A percentile compares a stretch with the other conserved stretches of the same genome.
These are phyloP conservation scores for Colletotrichum tropicale DNA, from an alignment of 2,329 filamentous ascomycete species.

Conservation along the genomic window DNA sequence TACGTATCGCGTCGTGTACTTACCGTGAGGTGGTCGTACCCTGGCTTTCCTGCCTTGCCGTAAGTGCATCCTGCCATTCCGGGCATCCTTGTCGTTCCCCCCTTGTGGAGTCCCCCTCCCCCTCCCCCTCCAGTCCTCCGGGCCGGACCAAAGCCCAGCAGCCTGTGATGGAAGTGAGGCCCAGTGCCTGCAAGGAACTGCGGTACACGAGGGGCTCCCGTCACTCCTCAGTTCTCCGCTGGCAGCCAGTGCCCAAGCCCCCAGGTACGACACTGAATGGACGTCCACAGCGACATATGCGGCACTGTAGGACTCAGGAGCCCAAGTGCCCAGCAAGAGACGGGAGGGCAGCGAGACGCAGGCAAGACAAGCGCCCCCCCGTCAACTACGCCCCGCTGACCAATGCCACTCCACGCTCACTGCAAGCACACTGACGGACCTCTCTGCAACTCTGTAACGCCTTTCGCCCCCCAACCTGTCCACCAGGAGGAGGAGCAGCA, in stretches of 20 bases:
- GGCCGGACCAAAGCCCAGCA: neutral
- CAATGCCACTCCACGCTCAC: slow-evolving; percentile 20
- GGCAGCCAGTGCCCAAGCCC: neutral
- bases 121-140: neutral
- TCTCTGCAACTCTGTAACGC: slow-evolving; percentile 21
- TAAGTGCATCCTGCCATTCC: neutral
- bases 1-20: neutral
- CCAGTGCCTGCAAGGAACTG: neutral
- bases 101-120: neutral
- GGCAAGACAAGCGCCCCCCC: neutral
- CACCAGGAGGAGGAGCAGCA: neutral
- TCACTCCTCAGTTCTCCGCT: neutral
- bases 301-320: neutral
- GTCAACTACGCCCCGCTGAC: slow-evolving; percentile 11
- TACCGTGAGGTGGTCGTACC: neutral
- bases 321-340: neutral
- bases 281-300: neutral
- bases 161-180: neutral
- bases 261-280: neutral
- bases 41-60: neutral
- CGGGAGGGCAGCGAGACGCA: neutral
- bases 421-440: slow-evolving; percentile 18
- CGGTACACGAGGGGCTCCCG: neutral
- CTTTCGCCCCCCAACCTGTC: slow-evolving; percentile 6
- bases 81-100: neutral